phyloP scores from a whole-genome alignment of 2,329 filamentous ascomycete genomes.

The Fusarium avenaceum region DNA sequence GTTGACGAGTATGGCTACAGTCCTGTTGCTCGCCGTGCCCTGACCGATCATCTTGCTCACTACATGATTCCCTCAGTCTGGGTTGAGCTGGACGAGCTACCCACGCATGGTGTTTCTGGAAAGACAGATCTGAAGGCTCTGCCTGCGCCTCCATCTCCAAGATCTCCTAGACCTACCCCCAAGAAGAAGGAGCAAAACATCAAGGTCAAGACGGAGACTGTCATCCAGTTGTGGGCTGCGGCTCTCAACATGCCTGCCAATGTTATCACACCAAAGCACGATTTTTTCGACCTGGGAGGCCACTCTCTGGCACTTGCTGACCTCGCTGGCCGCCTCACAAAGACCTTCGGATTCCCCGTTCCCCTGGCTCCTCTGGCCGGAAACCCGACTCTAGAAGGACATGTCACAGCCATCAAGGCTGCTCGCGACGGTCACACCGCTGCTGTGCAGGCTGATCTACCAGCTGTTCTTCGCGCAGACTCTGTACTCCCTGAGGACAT shows the following conservation, averaged over 20 bases:
- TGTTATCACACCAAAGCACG: slow-evolving; percentile 76
- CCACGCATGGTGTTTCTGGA: slow-evolving; percentile 82
- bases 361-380: slow-evolving; percentile 79
- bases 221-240: slow-evolving; percentile 79
- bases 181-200: slow-evolving; percentile 68
- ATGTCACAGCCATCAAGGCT: slow-evolving; percentile 77
- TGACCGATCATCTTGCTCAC: slow-evolving; percentile 77
- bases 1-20: slow-evolving; percentile 80
- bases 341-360: slow-evolving; percentile 79
- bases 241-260: slow-evolving; percentile 74
- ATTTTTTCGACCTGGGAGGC: slow-evolving; percentile 85
- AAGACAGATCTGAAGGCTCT: slow-evolving; percentile 81
- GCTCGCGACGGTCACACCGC: slow-evolving; percentile 80
- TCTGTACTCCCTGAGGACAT: slow-evolving; percentile 78
- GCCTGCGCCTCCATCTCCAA: slow-evolving; percentile 72
- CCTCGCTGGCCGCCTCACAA: slow-evolving; percentile 77
- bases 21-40: slow-evolving; percentile 73
- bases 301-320: slow-evolving; percentile 85
- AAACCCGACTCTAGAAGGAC: slow-evolving; percentile 78
- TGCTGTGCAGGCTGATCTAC: slow-evolving; percentile 80
- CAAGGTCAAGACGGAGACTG: slow-evolving; percentile 74
- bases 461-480: slow-evolving; percentile 76
- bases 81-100: slow-evolving; percentile 78
- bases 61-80: slow-evolving; percentile 88
- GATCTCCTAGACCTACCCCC: slow-evolving; percentile 56